A percentile compares a stretch with the other conserved stretches of the same genome.
These are phyloP conservation scores for Citrus sinensis DNA, from an alignment of 345 rosid species.

Conservation along the genomic window DNA sequence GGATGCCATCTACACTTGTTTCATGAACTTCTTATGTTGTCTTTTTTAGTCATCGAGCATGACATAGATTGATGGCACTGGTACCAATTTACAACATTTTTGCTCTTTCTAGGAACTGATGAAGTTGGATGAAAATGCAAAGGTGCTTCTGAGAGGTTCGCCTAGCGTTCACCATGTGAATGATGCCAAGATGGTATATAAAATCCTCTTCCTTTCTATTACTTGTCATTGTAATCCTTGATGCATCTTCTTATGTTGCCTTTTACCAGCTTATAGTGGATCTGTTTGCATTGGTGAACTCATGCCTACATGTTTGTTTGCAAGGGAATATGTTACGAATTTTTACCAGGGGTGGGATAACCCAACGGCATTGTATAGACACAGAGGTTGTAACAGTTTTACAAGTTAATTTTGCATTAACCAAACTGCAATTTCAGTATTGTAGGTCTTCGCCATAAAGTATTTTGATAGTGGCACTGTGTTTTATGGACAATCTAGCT, in stretches of 20 bases:
- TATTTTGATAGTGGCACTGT: neutral
- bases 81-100: neutral
- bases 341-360: neutral
- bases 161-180: conserved; percentile 77
- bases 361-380: neutral
- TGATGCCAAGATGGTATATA: conserved; percentile 68
- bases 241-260: neutral
- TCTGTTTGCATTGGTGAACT: conserved; percentile 6
- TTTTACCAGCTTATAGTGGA: neutral
- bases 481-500: neutral
- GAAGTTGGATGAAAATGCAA: conserved; percentile 70
- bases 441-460: neutral
- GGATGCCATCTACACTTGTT: neutral
- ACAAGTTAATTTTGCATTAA: neutral
- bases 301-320: conserved; percentile 17
- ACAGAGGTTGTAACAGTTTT: neutral
- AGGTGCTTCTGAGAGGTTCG: conserved; percentile 66
- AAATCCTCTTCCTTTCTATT: conserved; percentile 4
- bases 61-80: conserved; percentile 7
- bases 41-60: neutral
- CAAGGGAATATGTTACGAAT: too few relatives aligned
- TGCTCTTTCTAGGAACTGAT: conserved; percentile 61
- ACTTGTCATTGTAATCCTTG: neutral
- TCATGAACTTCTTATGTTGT: neutral
- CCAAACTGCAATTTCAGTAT: neutral